Conservation (phyloP, 2,329 filamentous ascomycete genomes). For the Microdochium bolleyi region DNA sequence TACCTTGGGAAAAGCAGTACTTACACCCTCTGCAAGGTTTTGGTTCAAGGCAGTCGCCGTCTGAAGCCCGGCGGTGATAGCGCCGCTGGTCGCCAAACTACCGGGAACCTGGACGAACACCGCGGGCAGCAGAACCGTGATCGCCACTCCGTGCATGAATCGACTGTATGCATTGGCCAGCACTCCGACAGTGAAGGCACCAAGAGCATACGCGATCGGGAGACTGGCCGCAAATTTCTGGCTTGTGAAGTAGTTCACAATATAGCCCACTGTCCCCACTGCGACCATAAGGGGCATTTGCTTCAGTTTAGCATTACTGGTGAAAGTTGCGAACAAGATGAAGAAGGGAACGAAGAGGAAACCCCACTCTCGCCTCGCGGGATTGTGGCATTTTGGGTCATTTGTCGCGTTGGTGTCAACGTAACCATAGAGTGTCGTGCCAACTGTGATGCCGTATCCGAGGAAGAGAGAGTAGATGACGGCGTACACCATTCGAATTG, state of each 20-base stretch:
- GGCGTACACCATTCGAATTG: constrained; percentile 64
- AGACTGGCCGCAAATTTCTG: constrained; percentile 60
- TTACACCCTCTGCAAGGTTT: constrained; percentile 25
- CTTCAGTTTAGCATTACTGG: constrained; percentile 76
- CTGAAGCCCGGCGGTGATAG: constrained; percentile 48
- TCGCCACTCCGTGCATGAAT: constrained; percentile 64
- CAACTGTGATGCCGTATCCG: constrained; percentile 62
- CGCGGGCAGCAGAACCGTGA: constrained; percentile 76
- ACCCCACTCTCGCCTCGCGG: constrained; percentile 38
- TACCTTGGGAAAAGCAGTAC: constrained; percentile 2
- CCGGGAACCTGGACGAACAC: constrained; percentile 69
- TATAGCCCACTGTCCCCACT: constrained; percentile 67
- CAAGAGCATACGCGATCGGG: constrained; percentile 71
- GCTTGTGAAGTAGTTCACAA: constrained; percentile 67
- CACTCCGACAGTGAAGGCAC: constrained; percentile 68
- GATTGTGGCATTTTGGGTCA: constrained; percentile 31
- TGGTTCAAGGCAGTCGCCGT: constrained; percentile 46
- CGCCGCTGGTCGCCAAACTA: constrained; percentile 52
- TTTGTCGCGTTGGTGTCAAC: constrained; percentile 35
- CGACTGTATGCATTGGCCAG: constrained; percentile 66
- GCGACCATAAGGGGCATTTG: constrained; percentile 69
- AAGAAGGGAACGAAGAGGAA: constrained; percentile 64
- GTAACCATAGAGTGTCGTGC: constrained; percentile 42
- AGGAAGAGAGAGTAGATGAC: constrained; percentile 66
- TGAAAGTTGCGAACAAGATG: constrained; percentile 61